These are phyloP conservation scores for Cardamine occulta DNA, from an alignment of 345 rosid species.

Conservation along the genomic window DNA sequence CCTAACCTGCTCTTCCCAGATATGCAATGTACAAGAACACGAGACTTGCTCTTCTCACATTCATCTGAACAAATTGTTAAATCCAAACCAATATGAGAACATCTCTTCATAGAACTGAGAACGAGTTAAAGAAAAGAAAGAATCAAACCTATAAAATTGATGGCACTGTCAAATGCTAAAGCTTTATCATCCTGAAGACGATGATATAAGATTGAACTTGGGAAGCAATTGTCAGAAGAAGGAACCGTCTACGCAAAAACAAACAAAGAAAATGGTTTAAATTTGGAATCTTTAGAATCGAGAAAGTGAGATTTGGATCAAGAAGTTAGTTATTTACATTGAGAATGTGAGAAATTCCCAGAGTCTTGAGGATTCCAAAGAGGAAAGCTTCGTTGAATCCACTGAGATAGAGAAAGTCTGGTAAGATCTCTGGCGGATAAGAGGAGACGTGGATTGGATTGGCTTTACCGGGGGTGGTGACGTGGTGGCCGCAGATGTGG, in stretches of 20 bases:
- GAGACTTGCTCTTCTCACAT: constrained; percentile 14
- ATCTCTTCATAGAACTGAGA: neutral
- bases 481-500: neutral
- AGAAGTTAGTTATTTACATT: neutral
- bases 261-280: no score
- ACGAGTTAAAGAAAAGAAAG: neutral
- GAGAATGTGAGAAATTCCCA: neutral
- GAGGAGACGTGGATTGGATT: neutral
- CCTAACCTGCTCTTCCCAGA: constrained; percentile 18
- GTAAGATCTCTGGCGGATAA: neutral
- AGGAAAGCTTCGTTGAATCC: neutral
- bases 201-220: neutral
- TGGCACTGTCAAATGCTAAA: constrained; percentile 11
- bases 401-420: neutral
- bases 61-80: neutral
- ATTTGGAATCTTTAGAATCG: neutral
- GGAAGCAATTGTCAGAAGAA: neutral
- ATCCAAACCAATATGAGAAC: neutral
- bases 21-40: constrained; percentile 31
- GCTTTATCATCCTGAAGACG: neutral
- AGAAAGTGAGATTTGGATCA: neutral
- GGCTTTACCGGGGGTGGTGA: neutral
- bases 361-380: neutral
- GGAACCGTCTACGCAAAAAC: neutral
- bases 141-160: neutral